phyloP scores from a whole-genome alignment of 768 basidiomycete genomes.

The Fomitopsis pulvina region DNA sequence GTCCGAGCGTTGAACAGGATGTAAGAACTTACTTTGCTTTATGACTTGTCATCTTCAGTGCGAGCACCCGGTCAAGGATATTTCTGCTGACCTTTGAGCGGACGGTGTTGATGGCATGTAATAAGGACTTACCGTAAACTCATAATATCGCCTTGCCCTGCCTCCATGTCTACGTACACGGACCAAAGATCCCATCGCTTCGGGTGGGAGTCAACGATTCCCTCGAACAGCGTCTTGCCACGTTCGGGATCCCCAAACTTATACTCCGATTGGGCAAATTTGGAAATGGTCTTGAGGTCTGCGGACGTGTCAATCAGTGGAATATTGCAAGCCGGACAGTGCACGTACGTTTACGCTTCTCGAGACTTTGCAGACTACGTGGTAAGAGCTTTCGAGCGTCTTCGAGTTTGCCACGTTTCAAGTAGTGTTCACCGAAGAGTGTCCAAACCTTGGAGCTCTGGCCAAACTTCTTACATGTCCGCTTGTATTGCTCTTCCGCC shows the following conservation, averaged over 20 bases:
- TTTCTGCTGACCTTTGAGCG: constrained; percentile 39
- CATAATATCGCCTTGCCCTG: constrained; percentile 70
- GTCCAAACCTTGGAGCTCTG: constrained; percentile 94
- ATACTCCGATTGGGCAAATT: constrained; percentile 94
- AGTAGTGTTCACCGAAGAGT: constrained; percentile 75
- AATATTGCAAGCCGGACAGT: not conserved
- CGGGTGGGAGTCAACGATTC: constrained; percentile 91
- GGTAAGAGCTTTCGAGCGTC: constrained; percentile 82
- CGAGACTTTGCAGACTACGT: constrained; percentile 82
- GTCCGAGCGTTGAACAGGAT: not conserved
- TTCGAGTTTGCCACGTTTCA: constrained; percentile 67
- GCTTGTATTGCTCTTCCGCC: constrained; percentile 88
- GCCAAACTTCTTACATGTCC: constrained; percentile 90
- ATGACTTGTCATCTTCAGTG: constrained; percentile 85
- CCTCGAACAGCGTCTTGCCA: constrained; percentile 94
- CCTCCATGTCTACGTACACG: constrained; percentile 96
- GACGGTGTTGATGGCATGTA: not conserved
- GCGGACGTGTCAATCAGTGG: not conserved
- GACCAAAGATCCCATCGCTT: constrained; percentile 96
- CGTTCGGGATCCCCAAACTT: constrained; percentile 91
- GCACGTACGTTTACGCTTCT: constrained; percentile 86
- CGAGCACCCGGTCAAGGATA: constrained; percentile 79
- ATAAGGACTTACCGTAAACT: constrained; percentile 52
- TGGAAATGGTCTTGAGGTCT: constrained; percentile 95
- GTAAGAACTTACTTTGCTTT: constrained; percentile 83